Percentiles rank a stretch among this genome's conserved stretches.
phyloP scores from a whole-genome alignment of 202 grass and related monocot species.

The Zoysia matrella region DNA sequence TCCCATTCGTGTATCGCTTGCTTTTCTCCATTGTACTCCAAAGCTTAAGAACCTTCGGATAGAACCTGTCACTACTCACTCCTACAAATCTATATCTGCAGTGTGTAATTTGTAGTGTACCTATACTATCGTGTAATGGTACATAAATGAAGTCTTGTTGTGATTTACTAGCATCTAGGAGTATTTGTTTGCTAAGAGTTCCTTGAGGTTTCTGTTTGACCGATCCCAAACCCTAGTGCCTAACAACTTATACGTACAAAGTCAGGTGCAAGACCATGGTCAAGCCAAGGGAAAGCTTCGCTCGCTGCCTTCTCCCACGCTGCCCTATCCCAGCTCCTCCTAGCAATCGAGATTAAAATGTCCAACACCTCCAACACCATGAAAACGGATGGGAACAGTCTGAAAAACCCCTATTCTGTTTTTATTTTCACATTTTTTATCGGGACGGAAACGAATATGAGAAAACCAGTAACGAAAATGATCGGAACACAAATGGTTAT shows the following conservation, averaged over 20 bases:
- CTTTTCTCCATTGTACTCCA: slow-evolving; percentile 31
- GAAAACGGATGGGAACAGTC: too few relatives aligned
- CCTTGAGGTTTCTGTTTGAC: not conserved
- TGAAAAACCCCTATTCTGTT: too few relatives aligned
- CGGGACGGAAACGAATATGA: too few relatives aligned
- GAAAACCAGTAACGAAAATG: too few relatives aligned
- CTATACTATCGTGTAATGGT: slow-evolving; percentile 26
- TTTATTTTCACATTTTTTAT: too few relatives aligned
- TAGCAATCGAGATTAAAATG: too few relatives aligned
- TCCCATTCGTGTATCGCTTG: slow-evolving; percentile 20
- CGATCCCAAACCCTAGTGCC: not conserved
- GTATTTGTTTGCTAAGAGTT: not conserved
- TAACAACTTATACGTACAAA: not conserved
- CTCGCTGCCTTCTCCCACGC: too few relatives aligned
- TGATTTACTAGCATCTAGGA: not conserved
- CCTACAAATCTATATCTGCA: slow-evolving; percentile 15
- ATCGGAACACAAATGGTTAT: too few relatives aligned
- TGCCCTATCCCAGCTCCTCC: too few relatives aligned
- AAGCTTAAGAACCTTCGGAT: slow-evolving; percentile 47
- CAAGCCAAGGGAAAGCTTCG: too few relatives aligned
- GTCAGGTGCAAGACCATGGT: too few relatives aligned
- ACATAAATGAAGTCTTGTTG: slow-evolving; percentile 31
- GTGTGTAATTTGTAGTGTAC: slow-evolving; percentile 15
- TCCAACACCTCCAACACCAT: too few relatives aligned
- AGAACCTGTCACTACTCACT: slow-evolving; percentile 25